phyloP scores from a whole-genome alignment of 352 stramenopile genomes.

The Globisporangium radiosum region DNA sequence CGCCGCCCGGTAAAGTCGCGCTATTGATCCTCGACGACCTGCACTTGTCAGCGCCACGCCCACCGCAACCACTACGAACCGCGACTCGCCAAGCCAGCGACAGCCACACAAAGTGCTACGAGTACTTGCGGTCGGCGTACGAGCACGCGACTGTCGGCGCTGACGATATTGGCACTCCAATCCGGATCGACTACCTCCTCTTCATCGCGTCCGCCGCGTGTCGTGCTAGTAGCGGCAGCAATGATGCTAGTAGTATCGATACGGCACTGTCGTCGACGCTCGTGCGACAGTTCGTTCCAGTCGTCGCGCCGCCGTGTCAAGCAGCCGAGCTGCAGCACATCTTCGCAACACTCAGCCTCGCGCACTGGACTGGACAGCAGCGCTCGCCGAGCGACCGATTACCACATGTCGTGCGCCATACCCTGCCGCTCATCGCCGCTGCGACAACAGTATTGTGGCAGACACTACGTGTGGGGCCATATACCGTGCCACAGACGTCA shows the following conservation, averaged over 20 bases:
- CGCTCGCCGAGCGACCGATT: slow-evolving; percentile 8
- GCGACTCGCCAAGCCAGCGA: no score
- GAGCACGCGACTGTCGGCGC: slow-evolving; percentile 25
- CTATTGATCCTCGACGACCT: slow-evolving; percentile 52
- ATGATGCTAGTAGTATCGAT: not conserved
- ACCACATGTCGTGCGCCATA: slow-evolving; percentile 11
- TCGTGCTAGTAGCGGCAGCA: not conserved
- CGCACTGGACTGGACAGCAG: slow-evolving; percentile 9
- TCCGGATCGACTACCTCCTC: slow-evolving; percentile 28
- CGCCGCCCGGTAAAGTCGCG: slow-evolving; percentile 43
- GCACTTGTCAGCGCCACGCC: slow-evolving; percentile 20
- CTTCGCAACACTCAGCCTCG: slow-evolving; percentile 16
- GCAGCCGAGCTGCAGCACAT: slow-evolving; percentile 28
- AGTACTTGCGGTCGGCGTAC: slow-evolving; percentile 27
- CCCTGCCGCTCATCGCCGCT: slow-evolving; percentile 24
- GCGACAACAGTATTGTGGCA: slow-evolving; percentile 52
- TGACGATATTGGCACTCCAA: slow-evolving; percentile 11
- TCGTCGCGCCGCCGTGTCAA: slow-evolving; percentile 17
- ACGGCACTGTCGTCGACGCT: slow-evolving; percentile 5
- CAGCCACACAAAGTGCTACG: slow-evolving; percentile 14
- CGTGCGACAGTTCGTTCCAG: slow-evolving; percentile 23
- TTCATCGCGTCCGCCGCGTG: slow-evolving; percentile 23
- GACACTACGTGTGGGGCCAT: slow-evolving; percentile 11
- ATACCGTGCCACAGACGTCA: not conserved
- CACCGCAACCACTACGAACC: no score